Conservation (phyloP, 345 rosid genomes). For the Stellera chamaejasme region DNA sequence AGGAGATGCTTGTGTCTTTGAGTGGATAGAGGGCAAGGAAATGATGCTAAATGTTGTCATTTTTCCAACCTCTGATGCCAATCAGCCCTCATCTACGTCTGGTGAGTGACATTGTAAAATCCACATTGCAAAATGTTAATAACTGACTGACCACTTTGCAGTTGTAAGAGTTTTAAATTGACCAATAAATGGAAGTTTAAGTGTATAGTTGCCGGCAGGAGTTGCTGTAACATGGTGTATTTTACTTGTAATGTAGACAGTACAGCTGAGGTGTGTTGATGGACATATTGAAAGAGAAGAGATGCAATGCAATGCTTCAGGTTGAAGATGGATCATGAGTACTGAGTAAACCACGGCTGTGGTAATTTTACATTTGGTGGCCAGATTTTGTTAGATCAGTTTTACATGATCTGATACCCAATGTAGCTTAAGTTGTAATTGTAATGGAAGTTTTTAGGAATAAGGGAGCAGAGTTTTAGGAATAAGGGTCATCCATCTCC, state of each 20-base stretch:
- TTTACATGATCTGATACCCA: no score
- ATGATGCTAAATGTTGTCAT: not conserved
- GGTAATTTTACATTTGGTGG: not conserved
- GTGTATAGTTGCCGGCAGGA: not conserved
- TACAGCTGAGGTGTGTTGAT: not conserved
- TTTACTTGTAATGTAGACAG: not conserved
- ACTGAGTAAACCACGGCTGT: not conserved
- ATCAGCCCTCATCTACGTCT: not conserved
- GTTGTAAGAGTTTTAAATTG: not conserved
- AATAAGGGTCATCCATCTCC: no score
- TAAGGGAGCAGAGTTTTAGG: no score
- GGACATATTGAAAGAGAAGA: not conserved
- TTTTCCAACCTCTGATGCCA: not conserved
- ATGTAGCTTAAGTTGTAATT: no score
- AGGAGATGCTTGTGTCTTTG: conserved; percentile 7
- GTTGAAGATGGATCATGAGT: not conserved
- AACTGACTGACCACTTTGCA: not conserved
- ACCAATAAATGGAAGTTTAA: not conserved
- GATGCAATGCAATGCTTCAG: not conserved
- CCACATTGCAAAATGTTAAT: not conserved
- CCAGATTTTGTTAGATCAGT: no score
- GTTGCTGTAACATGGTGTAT: not conserved
- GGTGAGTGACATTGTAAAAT: conserved; percentile 1
- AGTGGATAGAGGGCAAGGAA: not conserved
- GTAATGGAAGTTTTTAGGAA: no score